phyloP scores from a whole-genome alignment of 176 grass and related monocot species.

The Triticum urartu region DNA sequence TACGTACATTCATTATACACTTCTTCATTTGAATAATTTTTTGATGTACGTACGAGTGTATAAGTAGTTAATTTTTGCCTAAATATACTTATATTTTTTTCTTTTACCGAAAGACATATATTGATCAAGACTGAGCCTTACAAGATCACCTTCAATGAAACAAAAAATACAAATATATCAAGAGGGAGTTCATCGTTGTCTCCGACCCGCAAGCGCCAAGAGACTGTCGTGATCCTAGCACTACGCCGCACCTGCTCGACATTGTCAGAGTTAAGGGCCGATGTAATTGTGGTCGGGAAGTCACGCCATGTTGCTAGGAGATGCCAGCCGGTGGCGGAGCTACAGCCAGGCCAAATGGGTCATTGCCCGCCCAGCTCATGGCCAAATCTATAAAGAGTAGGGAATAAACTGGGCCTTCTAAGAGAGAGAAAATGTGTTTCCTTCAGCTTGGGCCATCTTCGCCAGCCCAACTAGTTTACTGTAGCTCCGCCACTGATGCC shows the following conservation, averaged over 20 bases:
- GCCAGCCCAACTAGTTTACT: too few species aligned
- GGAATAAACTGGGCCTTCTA: too few species aligned
- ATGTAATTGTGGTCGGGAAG: background rate
- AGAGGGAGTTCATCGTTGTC: background rate
- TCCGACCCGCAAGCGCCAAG: background rate
- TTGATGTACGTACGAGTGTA: background rate
- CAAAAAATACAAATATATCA: too few species aligned
- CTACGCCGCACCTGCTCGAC: background rate
- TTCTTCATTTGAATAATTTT: too few species aligned
- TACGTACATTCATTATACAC: too few species aligned
- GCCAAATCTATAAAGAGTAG: too few species aligned
- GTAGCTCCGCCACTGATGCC: too few species aligned
- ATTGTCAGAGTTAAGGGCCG: background rate
- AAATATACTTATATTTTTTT: background rate
- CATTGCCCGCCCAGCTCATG: too few species aligned
- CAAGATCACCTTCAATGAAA: background rate
- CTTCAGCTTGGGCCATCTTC: too few species aligned
- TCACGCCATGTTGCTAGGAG: background rate
- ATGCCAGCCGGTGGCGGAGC: too few species aligned
- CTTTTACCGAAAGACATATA: background rate
- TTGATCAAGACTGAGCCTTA: background rate
- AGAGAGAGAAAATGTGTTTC: too few species aligned
- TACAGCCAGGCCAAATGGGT: too few species aligned
- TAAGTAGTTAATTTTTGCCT: background rate
- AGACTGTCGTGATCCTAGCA: background rate